Evolutionary conservation across 164 flowering plant genomes (phyloP).

Genomic region (Magnolia officinalis): DNA sequence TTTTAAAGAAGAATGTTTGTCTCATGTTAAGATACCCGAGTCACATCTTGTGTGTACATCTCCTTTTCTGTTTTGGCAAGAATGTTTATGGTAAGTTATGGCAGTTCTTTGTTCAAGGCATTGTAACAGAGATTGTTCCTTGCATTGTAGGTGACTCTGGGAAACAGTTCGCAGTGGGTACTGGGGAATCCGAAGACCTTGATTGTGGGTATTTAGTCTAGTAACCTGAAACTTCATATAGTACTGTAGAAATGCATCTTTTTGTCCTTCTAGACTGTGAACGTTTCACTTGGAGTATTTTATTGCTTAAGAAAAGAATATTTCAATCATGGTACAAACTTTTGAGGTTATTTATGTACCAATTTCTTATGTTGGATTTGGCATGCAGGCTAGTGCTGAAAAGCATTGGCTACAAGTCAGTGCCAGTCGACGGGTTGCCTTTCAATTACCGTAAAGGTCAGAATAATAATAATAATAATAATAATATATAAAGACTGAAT

Average conservation of each 20-base stretch:
- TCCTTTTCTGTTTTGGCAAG: too few relatives aligned
- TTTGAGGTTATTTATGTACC: not conserved
- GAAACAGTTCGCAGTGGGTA: slow-evolving; percentile 76
- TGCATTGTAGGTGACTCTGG: slow-evolving; percentile 37
- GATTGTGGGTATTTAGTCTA: slow-evolving; percentile 57
- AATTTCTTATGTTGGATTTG: not conserved
- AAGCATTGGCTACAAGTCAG: slow-evolving; percentile 95
- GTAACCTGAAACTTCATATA: not conserved
- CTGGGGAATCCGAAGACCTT: slow-evolving; percentile 71
- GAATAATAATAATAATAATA: not conserved
- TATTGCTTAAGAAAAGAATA: not conserved
- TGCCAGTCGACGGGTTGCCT: slow-evolving; percentile 84
- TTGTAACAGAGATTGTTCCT: not conserved
- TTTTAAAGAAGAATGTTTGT: too few relatives aligned
- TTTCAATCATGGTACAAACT: not conserved
- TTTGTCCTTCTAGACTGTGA: not conserved
- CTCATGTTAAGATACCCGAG: too few relatives aligned
- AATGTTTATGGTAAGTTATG: not conserved
- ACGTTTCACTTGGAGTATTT: not conserved
- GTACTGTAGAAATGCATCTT: not conserved
- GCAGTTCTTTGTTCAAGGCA: not conserved
- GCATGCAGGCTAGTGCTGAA: slow-evolving; percentile 71
- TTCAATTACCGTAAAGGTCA: slow-evolving; percentile 80
- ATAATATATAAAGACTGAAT: not conserved
- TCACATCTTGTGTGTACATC: too few relatives aligned